Evolutionary conservation across 2,329 filamentous ascomycete species (phyloP).

Genomic region (Pleoardoris graminearum): DNA sequence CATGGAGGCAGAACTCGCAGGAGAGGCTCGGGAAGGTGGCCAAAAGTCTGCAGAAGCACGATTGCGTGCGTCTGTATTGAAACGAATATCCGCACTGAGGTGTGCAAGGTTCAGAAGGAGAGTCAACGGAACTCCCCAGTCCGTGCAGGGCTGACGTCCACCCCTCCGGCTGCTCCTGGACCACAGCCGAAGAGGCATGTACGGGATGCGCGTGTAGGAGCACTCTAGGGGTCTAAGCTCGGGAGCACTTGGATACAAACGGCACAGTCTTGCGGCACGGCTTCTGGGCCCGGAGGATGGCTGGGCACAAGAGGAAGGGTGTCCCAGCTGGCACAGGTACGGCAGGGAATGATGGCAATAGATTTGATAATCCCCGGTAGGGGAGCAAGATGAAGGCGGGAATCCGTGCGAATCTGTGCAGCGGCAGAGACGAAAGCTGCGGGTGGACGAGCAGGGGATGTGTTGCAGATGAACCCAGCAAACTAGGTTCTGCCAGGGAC

Average conservation of each 20-base stretch:
- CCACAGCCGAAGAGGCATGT: constrained; percentile 36
- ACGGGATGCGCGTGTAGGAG: constrained; percentile 30
- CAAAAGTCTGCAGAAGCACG: constrained; percentile 36
- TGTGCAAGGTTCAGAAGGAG: constrained; percentile 41
- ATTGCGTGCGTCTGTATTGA: constrained; percentile 40
- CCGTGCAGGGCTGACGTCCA: constrained; percentile 47
- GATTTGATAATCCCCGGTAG: constrained; percentile 34
- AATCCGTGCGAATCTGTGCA: constrained; percentile 25
- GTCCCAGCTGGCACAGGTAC: constrained; percentile 23
- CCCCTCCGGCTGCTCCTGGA: constrained; percentile 39
- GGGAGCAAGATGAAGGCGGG: constrained; percentile 24
- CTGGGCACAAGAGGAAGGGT: constrained; percentile 29
- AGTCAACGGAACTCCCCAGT: constrained; percentile 41
- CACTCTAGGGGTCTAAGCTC: constrained; percentile 18
- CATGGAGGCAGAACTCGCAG: constrained; percentile 29
- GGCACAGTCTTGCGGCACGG: constrained; percentile 30
- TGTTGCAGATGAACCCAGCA: no score
- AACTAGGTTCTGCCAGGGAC: constrained; percentile 38
- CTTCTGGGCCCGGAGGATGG: constrained; percentile 28
- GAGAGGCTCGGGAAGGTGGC: constrained; percentile 29
- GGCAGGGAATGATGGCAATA: constrained; percentile 38
- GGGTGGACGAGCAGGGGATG: constrained; percentile 21
- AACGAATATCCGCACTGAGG: constrained; percentile 37
- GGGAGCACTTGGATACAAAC: constrained; percentile 37
- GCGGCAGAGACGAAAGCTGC: constrained; percentile 29